A percentile compares a stretch with the other conserved stretches of the same genome.
Conservation (phyloP, 805 yeast species). For the Candida maesae region DNA sequence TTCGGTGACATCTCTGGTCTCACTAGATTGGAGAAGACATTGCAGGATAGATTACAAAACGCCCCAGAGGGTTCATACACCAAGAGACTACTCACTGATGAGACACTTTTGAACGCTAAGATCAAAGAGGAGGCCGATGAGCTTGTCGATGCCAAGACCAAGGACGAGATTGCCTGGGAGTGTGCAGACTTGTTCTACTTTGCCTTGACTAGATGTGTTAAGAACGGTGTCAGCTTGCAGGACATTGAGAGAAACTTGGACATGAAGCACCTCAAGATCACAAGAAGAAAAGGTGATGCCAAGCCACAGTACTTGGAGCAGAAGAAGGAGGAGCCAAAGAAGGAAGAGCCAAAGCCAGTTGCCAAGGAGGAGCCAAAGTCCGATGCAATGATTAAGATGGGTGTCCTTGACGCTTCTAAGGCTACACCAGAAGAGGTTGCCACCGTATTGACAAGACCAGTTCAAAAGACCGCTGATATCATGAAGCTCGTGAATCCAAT, state of each 20-base stretch:
- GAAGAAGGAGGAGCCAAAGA: conserved; percentile 24
- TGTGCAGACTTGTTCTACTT: conserved; percentile 89
- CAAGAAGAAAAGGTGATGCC: conserved; percentile 95
- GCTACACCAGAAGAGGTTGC: conserved; percentile 45
- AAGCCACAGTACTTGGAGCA: conserved; percentile 64
- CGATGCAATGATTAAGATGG: conserved; percentile 23
- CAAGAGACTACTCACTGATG: conserved; percentile 78
- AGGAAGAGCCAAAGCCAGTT: conserved; percentile 18
- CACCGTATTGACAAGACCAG: conserved; percentile 83
- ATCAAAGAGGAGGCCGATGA: conserved; percentile 96
- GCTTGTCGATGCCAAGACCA: conserved; percentile 72
- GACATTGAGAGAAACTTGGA: conserved; percentile 86
- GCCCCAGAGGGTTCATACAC: conserved; percentile 97
- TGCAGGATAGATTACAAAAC: conserved; percentile 53
- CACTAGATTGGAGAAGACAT: conserved; percentile 59
- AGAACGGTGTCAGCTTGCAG: conserved; percentile 71
- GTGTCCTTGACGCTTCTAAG: conserved; percentile 45
- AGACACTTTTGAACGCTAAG: conserved; percentile 72
- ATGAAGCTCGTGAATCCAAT: conserved; percentile 92
- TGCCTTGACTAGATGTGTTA: conserved; percentile 66
- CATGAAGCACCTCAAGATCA: conserved; percentile 76
- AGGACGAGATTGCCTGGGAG: conserved; percentile 87
- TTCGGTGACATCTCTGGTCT: conserved; percentile 73
- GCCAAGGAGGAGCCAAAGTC: conserved; percentile 27
- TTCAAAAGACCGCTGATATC: conserved; percentile 87